Conservation (phyloP, 2,329 filamentous ascomycete species). For the Lachnellula arida region DNA sequence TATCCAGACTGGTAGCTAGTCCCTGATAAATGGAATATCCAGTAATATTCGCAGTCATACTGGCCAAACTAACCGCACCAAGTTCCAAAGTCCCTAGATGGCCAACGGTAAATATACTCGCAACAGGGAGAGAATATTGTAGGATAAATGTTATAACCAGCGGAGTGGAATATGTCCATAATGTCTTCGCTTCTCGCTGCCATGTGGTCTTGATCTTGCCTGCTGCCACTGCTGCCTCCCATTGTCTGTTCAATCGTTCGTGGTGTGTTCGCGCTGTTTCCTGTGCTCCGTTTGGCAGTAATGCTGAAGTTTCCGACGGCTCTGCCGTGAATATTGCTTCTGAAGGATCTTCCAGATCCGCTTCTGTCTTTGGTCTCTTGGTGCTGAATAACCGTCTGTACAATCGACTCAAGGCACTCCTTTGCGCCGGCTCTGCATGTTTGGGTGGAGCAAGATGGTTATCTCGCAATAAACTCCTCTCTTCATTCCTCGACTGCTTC, state of each 20-base stretch:
- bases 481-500: constrained; percentile 52
- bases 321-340: constrained; percentile 14
- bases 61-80: constrained; percentile 62
- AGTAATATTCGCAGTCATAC: constrained; percentile 77
- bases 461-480: constrained; percentile 57
- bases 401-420: constrained; percentile 35
- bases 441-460: constrained; percentile 63
- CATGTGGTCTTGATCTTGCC: constrained; percentile 86
- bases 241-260: constrained; percentile 64
- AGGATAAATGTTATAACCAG: constrained; percentile 71
- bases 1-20: constrained; percentile 87
- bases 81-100: constrained; percentile 67
- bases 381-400: constrained; percentile 50
- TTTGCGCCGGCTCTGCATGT: constrained; percentile 37
- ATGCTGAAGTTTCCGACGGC: constrained; percentile 37
- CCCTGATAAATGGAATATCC: constrained; percentile 76
- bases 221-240: constrained; percentile 78
- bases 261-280: constrained; percentile 44
- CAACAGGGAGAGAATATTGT: constrained; percentile 80
- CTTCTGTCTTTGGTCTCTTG: constrained; percentile 40
- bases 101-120: constrained; percentile 74
- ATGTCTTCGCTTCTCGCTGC: constrained; percentile 81
- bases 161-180: constrained; percentile 66
- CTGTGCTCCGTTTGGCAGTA: constrained; percentile 36
- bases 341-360: constrained; percentile 37